A percentile compares a stretch with the other conserved stretches of the same genome.
phyloP scores from a whole-genome alignment of 2,329 filamentous ascomycete species.

The Aureobasidium melanogenum region DNA sequence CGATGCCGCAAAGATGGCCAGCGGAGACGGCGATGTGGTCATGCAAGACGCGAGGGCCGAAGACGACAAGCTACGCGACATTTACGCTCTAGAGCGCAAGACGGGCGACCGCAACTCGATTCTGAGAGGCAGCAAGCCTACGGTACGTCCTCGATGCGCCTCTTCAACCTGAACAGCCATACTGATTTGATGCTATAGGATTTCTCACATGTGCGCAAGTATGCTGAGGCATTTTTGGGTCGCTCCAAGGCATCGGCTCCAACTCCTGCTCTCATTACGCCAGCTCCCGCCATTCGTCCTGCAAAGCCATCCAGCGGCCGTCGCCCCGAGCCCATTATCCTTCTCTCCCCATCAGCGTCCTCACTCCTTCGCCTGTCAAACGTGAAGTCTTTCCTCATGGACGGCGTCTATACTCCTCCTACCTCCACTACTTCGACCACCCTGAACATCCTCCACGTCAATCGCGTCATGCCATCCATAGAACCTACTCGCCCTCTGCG shows the following conservation, averaged over 20 bases:
- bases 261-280: constrained; percentile 15
- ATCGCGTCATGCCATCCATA: constrained; percentile 62
- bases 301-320: constrained; percentile 28
- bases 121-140: constrained; percentile 78
- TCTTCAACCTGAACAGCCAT: constrained; percentile 11
- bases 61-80: constrained; percentile 74
- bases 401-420: constrained; percentile 70
- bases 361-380: constrained; percentile 93
- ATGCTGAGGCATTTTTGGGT: constrained; percentile 66
- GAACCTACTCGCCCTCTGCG: constrained; percentile 66
- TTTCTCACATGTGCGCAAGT: constrained; percentile 87
- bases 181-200: constrained; percentile 49
- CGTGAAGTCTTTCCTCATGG: constrained; percentile 85
- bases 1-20: constrained; percentile 34
- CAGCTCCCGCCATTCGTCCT: constrained; percentile 22
- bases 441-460: constrained; percentile 76
- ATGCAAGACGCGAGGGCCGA: constrained; percentile 40
- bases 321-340: constrained; percentile 75
- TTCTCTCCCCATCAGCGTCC: constrained; percentile 91
- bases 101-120: constrained; percentile 90
- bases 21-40: constrained; percentile 24
- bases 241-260: constrained; percentile 34
- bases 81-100: constrained; percentile 83
- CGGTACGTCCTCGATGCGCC: constrained; percentile 43
- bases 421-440: constrained; percentile 48